Base-by-base conservation (phyloP, 305 asterid genomes). In the Plantago lanceolata region DNA sequence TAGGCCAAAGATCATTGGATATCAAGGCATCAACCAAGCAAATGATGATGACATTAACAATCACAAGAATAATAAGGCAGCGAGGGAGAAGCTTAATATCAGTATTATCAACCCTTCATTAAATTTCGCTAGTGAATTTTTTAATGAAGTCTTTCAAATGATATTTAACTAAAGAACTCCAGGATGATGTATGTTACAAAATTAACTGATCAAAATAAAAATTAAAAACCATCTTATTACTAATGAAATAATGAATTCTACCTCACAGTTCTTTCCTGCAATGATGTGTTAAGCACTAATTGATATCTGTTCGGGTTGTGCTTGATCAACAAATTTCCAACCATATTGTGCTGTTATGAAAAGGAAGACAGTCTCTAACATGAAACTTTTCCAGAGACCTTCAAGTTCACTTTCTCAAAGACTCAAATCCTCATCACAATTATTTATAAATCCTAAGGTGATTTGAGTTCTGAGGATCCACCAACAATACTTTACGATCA, bases 1-100 rank as follows among this genome's bases (percentile, higher is more conserved):
- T 78, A 66, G 19, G 20, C 71, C 59, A 35, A 21, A 54, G 53
- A 35, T 57, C 43, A 63, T 20, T 11, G 49, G 62, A 56, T 29
- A 69, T 1, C 57, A 55, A 64, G 58, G 35, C 31, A 50, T 43
- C 8, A 40, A 53, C 21, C 67, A 74, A 53, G 53, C 58, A 29
- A 65, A 53, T n/a, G n/a, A 52, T 49, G 47, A 29, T 19, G 45
- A 51, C 48, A 14, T 57, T 59, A 66, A 57, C 33, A 47, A 35
- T 29, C 33, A n/a, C n/a, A n/a, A n/a, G n/a, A n/a, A n/a, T n/a
- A n/a, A n/a, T n/a, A n/a, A n/a, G n/a, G n/a, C n/a, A 67, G 62
- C 51, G 35, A 19, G 43, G 31, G 49, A 50, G 29, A 57, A 19
- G 51, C 26, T 29, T 6, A 47, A 28, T 19, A 8, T 45, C 51